Conservation (phyloP, 768 basidiomycete genomes). For the Stropharia rugosoannulata region DNA sequence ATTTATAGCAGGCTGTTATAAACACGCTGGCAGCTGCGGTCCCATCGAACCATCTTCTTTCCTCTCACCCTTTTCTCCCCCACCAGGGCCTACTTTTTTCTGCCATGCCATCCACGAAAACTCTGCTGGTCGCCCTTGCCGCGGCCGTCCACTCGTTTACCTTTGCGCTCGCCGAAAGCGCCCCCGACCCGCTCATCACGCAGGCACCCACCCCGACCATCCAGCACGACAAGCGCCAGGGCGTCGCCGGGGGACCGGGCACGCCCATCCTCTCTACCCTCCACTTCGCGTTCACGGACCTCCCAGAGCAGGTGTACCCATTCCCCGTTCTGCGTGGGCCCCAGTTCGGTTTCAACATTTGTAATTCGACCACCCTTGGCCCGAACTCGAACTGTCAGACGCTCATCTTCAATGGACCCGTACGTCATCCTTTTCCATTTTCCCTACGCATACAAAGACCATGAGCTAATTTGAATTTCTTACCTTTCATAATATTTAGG, state of each 20-base stretch:
- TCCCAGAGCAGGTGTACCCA: conserved; percentile 17
- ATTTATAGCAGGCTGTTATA: background rate
- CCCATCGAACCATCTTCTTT: background rate
- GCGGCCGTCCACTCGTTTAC: background rate
- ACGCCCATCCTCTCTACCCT: conserved; percentile 19
- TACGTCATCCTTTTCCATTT: conserved; percentile 18
- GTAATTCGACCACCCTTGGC: conserved; percentile 67
- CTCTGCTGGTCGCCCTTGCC: background rate
- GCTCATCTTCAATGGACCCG: conserved; percentile 48
- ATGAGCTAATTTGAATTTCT: background rate
- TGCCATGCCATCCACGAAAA: background rate
- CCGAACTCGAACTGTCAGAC: conserved; percentile 65
- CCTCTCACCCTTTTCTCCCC: background rate
- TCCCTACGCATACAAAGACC: no score
- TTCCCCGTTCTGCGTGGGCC: conserved; percentile 29
- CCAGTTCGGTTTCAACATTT: conserved; percentile 66
- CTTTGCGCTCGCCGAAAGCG: conserved; percentile 5
- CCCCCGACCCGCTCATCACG: conserved; percentile 12
- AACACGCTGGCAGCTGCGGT: background rate
- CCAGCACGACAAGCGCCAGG: conserved; percentile 7
- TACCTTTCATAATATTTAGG: background rate
- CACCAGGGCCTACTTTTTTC: background rate
- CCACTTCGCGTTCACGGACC: conserved; percentile 12
- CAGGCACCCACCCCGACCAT: conserved; percentile 9
- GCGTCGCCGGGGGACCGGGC: conserved; percentile 11